A percentile compares a stretch with the other conserved stretches of the same genome.
phyloP scores from a whole-genome alignment of 2,329 filamentous ascomycete species.

The Colletotrichum sp. region DNA sequence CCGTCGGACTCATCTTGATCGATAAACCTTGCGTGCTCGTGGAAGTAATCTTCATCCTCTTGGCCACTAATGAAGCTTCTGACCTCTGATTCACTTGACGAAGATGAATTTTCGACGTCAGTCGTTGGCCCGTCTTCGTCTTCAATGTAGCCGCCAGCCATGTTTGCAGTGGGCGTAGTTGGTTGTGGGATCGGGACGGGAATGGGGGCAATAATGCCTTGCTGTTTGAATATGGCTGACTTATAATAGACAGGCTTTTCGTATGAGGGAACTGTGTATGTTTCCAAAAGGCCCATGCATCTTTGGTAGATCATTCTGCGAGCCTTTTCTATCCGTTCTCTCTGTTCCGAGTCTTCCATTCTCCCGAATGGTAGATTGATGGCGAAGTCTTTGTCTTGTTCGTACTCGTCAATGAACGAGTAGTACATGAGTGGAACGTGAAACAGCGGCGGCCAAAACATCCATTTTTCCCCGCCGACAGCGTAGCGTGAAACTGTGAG shows the following conservation, averaged over 20 bases:
- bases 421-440: neutral
- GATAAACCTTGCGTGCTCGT: neutral
- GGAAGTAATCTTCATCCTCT: neutral
- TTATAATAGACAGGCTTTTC: too few species aligned
- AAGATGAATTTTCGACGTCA: too few species aligned
- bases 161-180: too few species aligned
- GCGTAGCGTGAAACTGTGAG: neutral
- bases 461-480: too few species aligned
- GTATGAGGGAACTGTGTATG: neutral
- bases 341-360: fast-evolving
- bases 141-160: too few species aligned
- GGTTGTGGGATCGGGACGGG: too few species aligned
- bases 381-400: neutral
- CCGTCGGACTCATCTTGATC: too few species aligned
- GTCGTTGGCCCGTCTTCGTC: too few species aligned
- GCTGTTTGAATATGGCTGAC: too few species aligned
- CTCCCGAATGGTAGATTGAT: fast-evolving
- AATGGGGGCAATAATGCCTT: too few species aligned
- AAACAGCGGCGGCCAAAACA: neutral
- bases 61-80: neutral
- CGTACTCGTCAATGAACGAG: neutral
- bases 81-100: too few species aligned
- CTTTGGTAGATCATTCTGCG: neutral
- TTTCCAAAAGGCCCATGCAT: neutral
- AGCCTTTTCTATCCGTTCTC: neutral